These are phyloP conservation scores for Akanthomyces muscarius DNA, from an alignment of 2,329 filamentous ascomycete species.

Conservation along the genomic window DNA sequence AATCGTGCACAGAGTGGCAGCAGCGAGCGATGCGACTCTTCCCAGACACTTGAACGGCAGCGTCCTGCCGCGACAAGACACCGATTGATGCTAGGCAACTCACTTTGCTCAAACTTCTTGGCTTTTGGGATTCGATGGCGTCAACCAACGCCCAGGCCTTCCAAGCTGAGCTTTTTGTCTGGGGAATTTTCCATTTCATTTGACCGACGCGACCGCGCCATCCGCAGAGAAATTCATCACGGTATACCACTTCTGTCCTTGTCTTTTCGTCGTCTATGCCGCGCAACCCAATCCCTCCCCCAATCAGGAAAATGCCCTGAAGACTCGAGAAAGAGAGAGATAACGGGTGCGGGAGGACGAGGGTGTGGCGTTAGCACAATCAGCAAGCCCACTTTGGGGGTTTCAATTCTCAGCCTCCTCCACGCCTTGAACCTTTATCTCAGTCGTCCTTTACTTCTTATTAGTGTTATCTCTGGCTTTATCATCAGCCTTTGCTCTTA, in stretches of 20 bases:
- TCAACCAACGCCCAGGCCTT: not conserved
- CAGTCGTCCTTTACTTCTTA: not conserved
- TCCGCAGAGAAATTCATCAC: not conserved
- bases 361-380: constrained; percentile 13
- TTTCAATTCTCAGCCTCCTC: constrained; percentile 13
- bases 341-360: not conserved
- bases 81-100: not conserved
- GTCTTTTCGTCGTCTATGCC: not conserved
- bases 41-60: constrained; percentile 2
- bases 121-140: not conserved
- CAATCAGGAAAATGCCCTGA: constrained; percentile 2
- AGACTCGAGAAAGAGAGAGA: not conserved
- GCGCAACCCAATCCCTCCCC: not conserved
- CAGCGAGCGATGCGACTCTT: not conserved
- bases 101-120: not conserved
- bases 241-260: not conserved
- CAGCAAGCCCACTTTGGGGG: constrained; percentile 8
- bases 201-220: too few relatives aligned
- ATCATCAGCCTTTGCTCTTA: not conserved
- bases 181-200: too few relatives aligned
- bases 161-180: too few relatives aligned
- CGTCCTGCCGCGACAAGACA: constrained; percentile 4
- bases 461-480: not conserved
- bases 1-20: not conserved
- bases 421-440: constrained; percentile 9